Evolutionary conservation across 495 filamentous ascomycete species (phyloP), one percentile per base, ranked within the genome.

Genomic region (Hypoxylon fuscum): DNA sequence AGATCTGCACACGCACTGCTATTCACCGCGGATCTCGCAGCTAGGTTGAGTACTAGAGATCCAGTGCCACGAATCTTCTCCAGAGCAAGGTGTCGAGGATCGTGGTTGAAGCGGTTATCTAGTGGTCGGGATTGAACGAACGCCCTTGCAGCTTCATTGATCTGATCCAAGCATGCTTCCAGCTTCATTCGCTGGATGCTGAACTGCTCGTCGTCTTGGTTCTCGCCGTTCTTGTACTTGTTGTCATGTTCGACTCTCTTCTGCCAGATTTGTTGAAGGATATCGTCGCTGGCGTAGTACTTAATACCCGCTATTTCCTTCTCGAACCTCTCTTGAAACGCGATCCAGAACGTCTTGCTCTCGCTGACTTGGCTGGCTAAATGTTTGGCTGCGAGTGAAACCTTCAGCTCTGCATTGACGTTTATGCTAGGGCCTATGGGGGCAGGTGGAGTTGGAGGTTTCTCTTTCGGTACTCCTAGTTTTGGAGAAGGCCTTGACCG

Each of bases 191-290:
- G 68, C 37, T 68, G 52, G 27, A 67, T 46, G 34, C 35, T 37
- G 41, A 72, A 65, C 9, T 68, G 43, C 45, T 70, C 65, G 29
- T 65, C 51, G n/a, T 62, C 65, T 44, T 68, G 43, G 3, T 42
- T 55, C 18, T 66, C 46, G 4, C 44, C 46, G 6, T 50, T 55
- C 43, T 44, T 67, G 23, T 46, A 42, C 34, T 60, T 55, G 48
- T 40, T 40, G 25, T 67, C 56, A 18, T 66, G 43, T 15, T 55
- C 48, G 6, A 70, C 66, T 51, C 59, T 77, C 37, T 56, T 54
- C 32, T 55, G 52, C 73, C 73, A 77, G 9, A 76, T 58, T n/a
- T 63, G 41, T 18, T 60, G 62, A 20, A 76, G 59, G 22, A 71
- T 45, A 40, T 66, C 57, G 9, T 27, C 35, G 8, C 51, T 42